These are phyloP conservation scores for Pseudozyma pruni DNA, from an alignment of 1,284 basidiomycete genomes.

Conservation along the genomic window DNA sequence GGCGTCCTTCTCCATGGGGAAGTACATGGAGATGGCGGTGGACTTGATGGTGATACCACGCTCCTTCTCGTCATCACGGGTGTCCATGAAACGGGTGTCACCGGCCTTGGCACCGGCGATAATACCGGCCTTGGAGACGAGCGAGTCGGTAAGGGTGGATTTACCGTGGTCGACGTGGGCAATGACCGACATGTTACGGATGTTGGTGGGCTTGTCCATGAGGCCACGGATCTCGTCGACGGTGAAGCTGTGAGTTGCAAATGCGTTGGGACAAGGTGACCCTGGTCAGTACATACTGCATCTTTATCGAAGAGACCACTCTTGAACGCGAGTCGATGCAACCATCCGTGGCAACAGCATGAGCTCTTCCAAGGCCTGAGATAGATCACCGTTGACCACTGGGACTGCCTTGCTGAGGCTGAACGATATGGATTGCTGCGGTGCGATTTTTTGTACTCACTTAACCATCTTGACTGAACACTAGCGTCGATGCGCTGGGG, in stretches of 20 bases:
- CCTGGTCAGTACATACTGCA: slow-evolving; percentile 19
- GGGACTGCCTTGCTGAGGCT: not conserved
- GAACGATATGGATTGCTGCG: slow-evolving; percentile 7
- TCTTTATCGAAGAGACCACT: not conserved
- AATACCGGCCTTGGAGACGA: slow-evolving; percentile 99
- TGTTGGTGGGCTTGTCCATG: slow-evolving; percentile 90
- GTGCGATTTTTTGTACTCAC: slow-evolving; percentile 30
- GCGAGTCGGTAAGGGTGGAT: slow-evolving; percentile 98
- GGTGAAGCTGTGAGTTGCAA: slow-evolving; percentile 68
- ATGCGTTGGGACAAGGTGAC: not conserved
- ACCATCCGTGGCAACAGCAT: no score
- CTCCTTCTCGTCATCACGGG: slow-evolving; percentile 97
- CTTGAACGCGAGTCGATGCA: no score
- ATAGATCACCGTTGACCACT: not conserved
- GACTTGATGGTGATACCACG: slow-evolving; percentile 99
- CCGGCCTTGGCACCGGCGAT: slow-evolving; percentile 93
- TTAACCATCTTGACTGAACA: slow-evolving; percentile 58
- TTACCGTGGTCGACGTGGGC: slow-evolving; percentile 94
- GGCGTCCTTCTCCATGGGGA: slow-evolving; percentile 87
- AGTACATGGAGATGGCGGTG: slow-evolving; percentile 99
- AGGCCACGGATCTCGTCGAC: slow-evolving; percentile 81
- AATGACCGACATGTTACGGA: slow-evolving; percentile 85
- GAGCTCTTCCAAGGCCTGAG: not conserved
- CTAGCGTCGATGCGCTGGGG: slow-evolving; percentile 46
- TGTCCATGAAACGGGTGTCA: slow-evolving; percentile 97